Evolutionary conservation across 257 asterid genomes (phyloP).

Genomic region (Lavandula angustifolia): DNA sequence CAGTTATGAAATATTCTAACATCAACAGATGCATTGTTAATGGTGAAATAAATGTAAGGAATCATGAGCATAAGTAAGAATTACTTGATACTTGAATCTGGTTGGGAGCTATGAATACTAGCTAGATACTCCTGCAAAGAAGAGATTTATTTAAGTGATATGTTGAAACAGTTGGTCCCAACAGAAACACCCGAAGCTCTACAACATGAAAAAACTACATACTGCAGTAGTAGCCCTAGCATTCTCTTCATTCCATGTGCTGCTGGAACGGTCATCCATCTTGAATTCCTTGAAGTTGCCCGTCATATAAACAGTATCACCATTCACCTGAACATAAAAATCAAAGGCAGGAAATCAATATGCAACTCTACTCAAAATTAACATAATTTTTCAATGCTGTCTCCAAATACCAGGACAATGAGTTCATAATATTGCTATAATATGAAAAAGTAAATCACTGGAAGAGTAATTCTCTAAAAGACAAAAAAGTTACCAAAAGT

Average conservation of each 20-base stretch:
- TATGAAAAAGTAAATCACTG: background rate
- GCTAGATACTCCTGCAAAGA: slow-evolving; percentile 77
- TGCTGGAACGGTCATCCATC: slow-evolving; percentile 58
- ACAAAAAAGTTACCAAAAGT: too few relatives aligned
- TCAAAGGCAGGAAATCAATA: slow-evolving; percentile 20
- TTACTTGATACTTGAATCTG: slow-evolving; percentile 68
- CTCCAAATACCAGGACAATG: slow-evolving; percentile 7
- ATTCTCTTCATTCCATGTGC: slow-evolving; percentile 79
- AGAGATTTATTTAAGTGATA: slow-evolving; percentile 17
- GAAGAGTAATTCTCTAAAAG: too few relatives aligned
- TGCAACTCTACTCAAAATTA: background rate
- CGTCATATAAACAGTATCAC: slow-evolving; percentile 81
- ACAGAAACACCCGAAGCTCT: slow-evolving; percentile 23
- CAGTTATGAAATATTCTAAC: too few relatives aligned
- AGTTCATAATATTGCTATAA: slow-evolving; percentile 4
- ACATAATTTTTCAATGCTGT: slow-evolving; percentile 5
- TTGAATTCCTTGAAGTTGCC: slow-evolving; percentile 85
- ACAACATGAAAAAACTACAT: slow-evolving; percentile 39
- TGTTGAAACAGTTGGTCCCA: too few relatives aligned
- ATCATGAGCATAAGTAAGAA: slow-evolving; percentile 16
- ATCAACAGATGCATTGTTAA: too few relatives aligned
- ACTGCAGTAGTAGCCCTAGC: slow-evolving; percentile 81
- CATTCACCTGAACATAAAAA: slow-evolving; percentile 68
- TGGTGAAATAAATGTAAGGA: background rate
- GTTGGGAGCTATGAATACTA: slow-evolving; percentile 45